Evolutionary conservation across 2,329 filamentous ascomycete species (phyloP).

Genomic region (Amesomyces nigricolor): DNA sequence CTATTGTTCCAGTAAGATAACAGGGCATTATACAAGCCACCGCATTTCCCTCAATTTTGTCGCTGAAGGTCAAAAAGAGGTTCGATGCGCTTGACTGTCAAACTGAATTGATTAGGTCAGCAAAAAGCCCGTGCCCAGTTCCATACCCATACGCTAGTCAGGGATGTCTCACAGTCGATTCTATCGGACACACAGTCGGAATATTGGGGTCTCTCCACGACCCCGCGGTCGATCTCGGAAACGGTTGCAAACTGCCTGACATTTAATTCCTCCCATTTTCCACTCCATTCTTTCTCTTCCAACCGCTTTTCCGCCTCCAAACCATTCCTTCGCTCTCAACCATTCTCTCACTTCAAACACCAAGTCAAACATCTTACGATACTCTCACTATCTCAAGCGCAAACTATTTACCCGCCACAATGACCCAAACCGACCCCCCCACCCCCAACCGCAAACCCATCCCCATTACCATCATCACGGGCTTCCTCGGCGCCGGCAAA

Average conservation of each 20-base stretch:
- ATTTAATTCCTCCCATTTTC: not conserved
- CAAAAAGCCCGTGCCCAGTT: no score
- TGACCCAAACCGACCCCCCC: constrained; percentile 37
- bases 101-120: no score
- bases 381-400: no score
- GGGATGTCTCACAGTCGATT: no score
- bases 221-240: no score
- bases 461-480: constrained; percentile 90
- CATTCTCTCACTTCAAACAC: not conserved
- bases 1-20: no score
- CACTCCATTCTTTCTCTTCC: not conserved
- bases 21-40: no score
- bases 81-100: no score
- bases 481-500: constrained; percentile 93
- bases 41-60: no score
- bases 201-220: not conserved
- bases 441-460: constrained; percentile 45
- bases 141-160: no score
- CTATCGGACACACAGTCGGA: not conserved
- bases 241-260: not conserved
- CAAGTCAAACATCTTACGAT: not conserved
- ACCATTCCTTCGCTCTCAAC: not conserved
- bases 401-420: constrained; percentile 1
- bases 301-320: not conserved
- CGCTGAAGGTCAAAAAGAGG: no score